Evolutionary conservation across 2,329 filamentous ascomycete genomes (phyloP), one percentile per base, ranked within the genome.

Genomic region (Lasiodiplodia theobromae): DNA sequence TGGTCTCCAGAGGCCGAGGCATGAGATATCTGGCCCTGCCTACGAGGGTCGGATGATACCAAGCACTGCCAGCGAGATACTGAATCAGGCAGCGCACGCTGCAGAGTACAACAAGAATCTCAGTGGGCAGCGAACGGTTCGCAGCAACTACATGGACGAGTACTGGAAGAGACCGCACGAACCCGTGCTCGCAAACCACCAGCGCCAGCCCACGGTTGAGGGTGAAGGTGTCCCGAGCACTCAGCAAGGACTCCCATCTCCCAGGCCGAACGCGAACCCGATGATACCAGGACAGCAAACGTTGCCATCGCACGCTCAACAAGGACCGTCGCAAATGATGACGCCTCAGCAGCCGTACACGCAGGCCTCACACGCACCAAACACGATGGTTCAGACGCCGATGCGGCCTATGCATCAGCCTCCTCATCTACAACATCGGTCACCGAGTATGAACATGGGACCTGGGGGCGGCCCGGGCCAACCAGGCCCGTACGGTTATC

Each of bases 41-140:
- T 99, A 97, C 81, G 91, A 95, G 79, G 96, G 98, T 77, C 87
- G 93, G 73, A 92, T 91, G 10, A 89, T 94, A 77, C 86, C 93
- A 12, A 92, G 91, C 71, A 88, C 90, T 37, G 86, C 92, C 34
- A 85, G 88, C 57, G 95, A 98, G 74, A 89, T 98, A 66, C 86
- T 96, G 72, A 91, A 92, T 56, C 94, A 97, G 79, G 93, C 94
- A 34, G 89, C 93, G 63, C 93, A 97, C 71, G 91, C 95, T 21
- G 93, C 93, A 69, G 95, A 98, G 73, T 97, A 91, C 82, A 98
- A 95, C 82, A 93, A 96, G 74, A 87, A 88, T 57, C 85, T 98
- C 64, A 93, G 92, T 75, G 88, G 92, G 73, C 91, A 94, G 78
- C 91, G 95, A 69, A 89, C 89, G 49, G 90, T 92, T 80, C 91